phyloP scores from a whole-genome alignment of 306 rosid species.

The Malus sylvestris region DNA sequence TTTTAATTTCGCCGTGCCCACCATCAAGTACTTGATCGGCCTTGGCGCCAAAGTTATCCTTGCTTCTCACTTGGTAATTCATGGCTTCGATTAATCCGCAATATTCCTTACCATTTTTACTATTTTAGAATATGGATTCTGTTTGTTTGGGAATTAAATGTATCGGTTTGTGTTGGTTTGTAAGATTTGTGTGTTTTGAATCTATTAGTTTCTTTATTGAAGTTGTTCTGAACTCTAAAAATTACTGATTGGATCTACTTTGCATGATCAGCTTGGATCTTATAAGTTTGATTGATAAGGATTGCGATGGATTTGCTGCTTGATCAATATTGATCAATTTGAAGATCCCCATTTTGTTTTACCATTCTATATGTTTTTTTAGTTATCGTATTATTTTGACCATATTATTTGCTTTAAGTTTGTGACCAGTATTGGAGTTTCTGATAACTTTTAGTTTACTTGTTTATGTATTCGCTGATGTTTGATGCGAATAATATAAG shows the following conservation, averaged over 20 bases:
- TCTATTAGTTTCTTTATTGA: background rate
- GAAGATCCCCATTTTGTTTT: background rate
- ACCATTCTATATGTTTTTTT: background rate
- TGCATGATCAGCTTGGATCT: conserved; percentile 1
- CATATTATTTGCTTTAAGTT: background rate
- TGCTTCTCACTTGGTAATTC: conserved; percentile 60
- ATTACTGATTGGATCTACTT: background rate
- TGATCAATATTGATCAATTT: background rate
- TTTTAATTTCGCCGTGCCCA: conserved; percentile 47
- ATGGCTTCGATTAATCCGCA: background rate
- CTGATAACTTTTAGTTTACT: too few species aligned
- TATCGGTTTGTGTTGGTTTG: background rate
- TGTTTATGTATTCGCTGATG: too few species aligned
- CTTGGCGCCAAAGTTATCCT: conserved; percentile 74
- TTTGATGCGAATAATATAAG: too few species aligned
- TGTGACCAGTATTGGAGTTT: too few species aligned
- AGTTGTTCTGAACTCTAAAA: background rate
- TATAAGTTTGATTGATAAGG: conserved; percentile 11
- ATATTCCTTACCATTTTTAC: background rate
- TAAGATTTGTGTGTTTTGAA: background rate
- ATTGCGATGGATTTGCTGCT: background rate
- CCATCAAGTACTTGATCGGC: conserved; percentile 63
- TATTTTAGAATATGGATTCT: background rate
- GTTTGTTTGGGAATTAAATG: background rate
- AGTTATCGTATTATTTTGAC: background rate